Base-by-base conservation (phyloP, 2,329 filamentous ascomycete genomes). In the Dactylellina haptotyla region DNA sequence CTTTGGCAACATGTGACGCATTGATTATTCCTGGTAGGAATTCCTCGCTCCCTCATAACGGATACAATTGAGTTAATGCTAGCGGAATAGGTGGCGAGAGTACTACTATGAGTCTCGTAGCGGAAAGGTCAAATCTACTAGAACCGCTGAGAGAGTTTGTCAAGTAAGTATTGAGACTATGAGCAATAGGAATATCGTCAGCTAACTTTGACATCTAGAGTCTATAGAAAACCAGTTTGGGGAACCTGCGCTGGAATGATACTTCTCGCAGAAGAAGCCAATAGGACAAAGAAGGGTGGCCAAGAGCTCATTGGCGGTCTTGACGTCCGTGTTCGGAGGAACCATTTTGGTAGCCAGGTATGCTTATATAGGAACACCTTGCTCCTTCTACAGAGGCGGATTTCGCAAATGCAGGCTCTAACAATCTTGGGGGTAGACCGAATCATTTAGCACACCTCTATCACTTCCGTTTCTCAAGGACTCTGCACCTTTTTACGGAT, bases 201-300 rank as follows among this genome's bases (percentile, higher is more conserved):
- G 26, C 69, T 73, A 56, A 73, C 54, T 12, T 14, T 39, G 10
- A 1, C 9, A 18, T 25, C 37, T 34, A 73, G 91, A 79, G 83
- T 91, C 41, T 83, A 87, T 58, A 87, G 90, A 76, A 93, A 90
- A 77, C 93, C 93, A 9, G 91, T 90, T 23, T 99, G 94, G 94
- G 95, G 95, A 65, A 98, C 95, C 18, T 99, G 95, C 80, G 95
- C 95, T 10, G 95, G 95, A 8, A 86, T 98, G 66, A 97, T 99
- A 77, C 84, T 98, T 53, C 88, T 99, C 54, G 90, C 93, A 1
- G 91, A 97, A 79, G 88, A 90, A 69, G 94, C 93, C 54, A 96
- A 94, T 80, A 87, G 89, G 75, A 93, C 91, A 37, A 98, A 97
- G 80, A 89, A 90, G 78, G 93, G 92, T 45, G 94, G 94, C 0